Percentiles rank a stretch among this genome's conserved stretches.
Conservation (phyloP, 192 early-diverging fungal species). For the Piromyces sp. region DNA sequence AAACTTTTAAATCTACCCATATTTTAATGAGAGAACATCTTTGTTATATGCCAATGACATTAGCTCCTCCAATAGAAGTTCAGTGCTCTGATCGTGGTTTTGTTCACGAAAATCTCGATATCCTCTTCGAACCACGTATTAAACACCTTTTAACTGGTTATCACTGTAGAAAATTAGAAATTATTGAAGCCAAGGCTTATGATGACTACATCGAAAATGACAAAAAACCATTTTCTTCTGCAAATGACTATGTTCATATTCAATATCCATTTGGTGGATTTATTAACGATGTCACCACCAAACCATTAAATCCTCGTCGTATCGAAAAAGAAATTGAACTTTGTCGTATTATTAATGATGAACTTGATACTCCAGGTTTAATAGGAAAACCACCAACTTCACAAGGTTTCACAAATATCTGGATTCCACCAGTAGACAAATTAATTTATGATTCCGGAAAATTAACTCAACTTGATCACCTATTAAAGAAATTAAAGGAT, state of each 20-base stretch:
- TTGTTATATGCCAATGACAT: background rate
- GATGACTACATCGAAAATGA: background rate
- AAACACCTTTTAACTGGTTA: background rate
- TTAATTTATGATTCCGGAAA: slow-evolving; percentile 67
- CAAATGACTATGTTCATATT: background rate
- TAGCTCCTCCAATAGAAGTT: background rate
- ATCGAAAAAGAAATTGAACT: background rate
- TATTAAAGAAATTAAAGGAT: slow-evolving; percentile 50
- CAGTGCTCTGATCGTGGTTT: background rate
- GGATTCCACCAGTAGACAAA: slow-evolving; percentile 56
- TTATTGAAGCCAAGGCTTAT: background rate
- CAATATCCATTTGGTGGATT: background rate
- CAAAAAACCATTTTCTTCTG: background rate
- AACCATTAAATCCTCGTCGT: background rate
- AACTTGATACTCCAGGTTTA: background rate
- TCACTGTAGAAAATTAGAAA: background rate
- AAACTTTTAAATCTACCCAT: background rate
- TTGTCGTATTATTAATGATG: background rate
- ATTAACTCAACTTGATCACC: slow-evolving; percentile 46
- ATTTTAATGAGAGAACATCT: background rate
- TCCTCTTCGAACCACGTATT: background rate
- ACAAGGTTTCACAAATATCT: slow-evolving; percentile 44
- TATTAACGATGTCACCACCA: background rate
- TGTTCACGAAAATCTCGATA: background rate
- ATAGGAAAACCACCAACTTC: background rate